Evolutionary conservation across 1,139 yeast species (phyloP).

Genomic region (Kodamaea sp.): DNA sequence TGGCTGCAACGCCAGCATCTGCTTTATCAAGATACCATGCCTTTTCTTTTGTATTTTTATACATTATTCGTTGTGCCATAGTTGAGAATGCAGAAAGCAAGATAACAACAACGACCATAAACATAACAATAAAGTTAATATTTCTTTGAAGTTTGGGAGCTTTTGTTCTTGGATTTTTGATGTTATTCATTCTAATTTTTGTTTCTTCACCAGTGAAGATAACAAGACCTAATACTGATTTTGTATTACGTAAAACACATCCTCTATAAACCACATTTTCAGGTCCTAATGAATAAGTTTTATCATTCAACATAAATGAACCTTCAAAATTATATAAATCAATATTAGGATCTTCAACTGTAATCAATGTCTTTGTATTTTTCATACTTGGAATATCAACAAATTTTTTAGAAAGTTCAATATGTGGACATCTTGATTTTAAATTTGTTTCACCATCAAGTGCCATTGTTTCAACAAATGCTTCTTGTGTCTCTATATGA

Average conservation of each 20-base stretch:
- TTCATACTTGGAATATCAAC: constrained; percentile 51
- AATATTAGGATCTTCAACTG: constrained; percentile 85
- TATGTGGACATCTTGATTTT: constrained; percentile 68
- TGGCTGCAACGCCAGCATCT: constrained; percentile 87
- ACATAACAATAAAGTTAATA: constrained; percentile 77
- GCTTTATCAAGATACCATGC: constrained; percentile 74
- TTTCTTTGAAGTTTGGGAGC: constrained; percentile 86
- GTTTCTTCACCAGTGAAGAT: constrained; percentile 95
- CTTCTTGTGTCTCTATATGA: constrained; percentile 58
- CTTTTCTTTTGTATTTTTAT: constrained; percentile 37
- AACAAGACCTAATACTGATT: constrained; percentile 69
- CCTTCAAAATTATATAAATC: constrained; percentile 95
- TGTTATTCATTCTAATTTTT: constrained; percentile 91
- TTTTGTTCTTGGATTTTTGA: constrained; percentile 83
- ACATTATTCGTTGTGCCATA: constrained; percentile 66
- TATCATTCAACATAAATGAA: constrained; percentile 35
- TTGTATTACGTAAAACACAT: constrained; percentile 80
- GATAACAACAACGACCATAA: constrained; percentile 83
- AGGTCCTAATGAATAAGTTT: constrained; percentile 60
- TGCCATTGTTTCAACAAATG: constrained; percentile 94
- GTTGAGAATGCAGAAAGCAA: constrained; percentile 75
- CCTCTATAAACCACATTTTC: constrained; percentile 88
- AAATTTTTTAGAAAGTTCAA: constrained; percentile 51
- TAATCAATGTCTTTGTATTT: constrained; percentile 48
- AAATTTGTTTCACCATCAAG: constrained; percentile 95